These are phyloP conservation scores for Aristolochia californica DNA, from an alignment of 164 flowering plant species.

Conservation along the genomic window DNA sequence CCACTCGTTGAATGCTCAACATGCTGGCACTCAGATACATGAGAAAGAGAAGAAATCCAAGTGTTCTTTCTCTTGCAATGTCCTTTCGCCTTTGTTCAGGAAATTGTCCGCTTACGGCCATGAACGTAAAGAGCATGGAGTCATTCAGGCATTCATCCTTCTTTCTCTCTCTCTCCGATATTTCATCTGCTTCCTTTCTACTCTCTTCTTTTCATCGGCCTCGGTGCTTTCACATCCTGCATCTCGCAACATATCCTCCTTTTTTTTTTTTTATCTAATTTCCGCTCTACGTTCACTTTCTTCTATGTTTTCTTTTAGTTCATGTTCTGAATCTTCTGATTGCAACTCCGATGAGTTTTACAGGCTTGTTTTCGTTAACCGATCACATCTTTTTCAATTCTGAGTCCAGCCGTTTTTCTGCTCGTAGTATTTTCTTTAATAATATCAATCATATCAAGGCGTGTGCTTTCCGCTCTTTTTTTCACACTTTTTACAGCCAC, in stretches of 20 bases:
- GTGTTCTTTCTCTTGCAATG: constrained; percentile 20
- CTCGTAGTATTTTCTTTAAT: background rate
- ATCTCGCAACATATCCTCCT: too few relatives aligned
- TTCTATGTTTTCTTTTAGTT: background rate
- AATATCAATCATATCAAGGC: background rate
- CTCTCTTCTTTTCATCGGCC: background rate
- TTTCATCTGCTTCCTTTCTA: background rate
- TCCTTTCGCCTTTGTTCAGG: constrained; percentile 32
- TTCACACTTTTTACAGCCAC: background rate
- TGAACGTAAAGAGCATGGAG: constrained; percentile 40
- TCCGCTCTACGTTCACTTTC: background rate
- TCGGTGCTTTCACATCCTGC: too few relatives aligned
- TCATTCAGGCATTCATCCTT: constrained; percentile 53
- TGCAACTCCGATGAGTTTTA: too few relatives aligned
- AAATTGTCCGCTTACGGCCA: constrained; percentile 34
- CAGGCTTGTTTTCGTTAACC: too few relatives aligned
- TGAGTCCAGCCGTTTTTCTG: background rate
- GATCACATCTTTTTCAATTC: background rate
- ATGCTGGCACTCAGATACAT: background rate
- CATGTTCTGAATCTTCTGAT: background rate
- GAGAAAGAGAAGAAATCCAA: background rate
- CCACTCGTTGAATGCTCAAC: constrained; percentile 25
- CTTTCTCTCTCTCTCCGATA: background rate
- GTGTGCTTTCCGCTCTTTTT: background rate
- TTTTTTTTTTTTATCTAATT: background rate